Evolutionary conservation across 2,329 filamentous ascomycete species (phyloP).

Genomic region (Verticillium isaacii): DNA sequence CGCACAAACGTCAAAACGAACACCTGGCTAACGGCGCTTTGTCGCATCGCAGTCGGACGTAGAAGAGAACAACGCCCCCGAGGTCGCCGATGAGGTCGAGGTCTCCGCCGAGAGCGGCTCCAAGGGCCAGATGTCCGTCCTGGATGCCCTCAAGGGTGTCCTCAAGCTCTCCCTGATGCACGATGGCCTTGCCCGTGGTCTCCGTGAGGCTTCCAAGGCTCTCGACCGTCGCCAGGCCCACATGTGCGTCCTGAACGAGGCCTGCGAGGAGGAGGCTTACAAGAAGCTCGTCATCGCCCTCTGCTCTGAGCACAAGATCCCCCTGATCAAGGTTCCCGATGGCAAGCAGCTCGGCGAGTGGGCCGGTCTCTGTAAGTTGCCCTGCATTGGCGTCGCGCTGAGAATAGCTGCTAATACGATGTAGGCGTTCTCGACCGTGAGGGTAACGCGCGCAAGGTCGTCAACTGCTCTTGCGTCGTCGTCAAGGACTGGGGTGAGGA

Average conservation of each 20-base stretch:
- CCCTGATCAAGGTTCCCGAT: constrained; percentile 99
- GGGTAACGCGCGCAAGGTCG: constrained; percentile 98
- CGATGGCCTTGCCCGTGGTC: constrained; percentile 97
- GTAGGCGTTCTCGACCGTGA: constrained; percentile 96
- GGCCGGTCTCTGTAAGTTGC: constrained; percentile 93
- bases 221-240: constrained; percentile 98
- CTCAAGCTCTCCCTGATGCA: constrained; percentile 99
- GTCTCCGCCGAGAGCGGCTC: constrained; percentile 84
- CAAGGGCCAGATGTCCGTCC: constrained; percentile 94
- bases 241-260: constrained; percentile 99
- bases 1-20: background rate
- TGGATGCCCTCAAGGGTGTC: constrained; percentile 98
- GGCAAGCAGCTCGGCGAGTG: constrained; percentile 99
- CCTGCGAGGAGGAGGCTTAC: constrained; percentile 99
- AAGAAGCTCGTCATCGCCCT: constrained; percentile 99
- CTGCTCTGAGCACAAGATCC: constrained; percentile 99
- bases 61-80: constrained; percentile 96
- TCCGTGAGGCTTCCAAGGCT: constrained; percentile 97
- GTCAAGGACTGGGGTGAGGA: constrained; percentile 99
- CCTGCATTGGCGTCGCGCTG: background rate
- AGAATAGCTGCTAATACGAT: constrained; percentile 9
- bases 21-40: background rate
- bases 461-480: constrained; percentile 99
- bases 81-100: constrained; percentile 86
- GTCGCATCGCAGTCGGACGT: constrained; percentile 77